Evolutionary conservation across 192 early-diverging fungal species (phyloP), one percentile per base, ranked within the genome.

Genomic region (Entomortierella lignicola): DNA sequence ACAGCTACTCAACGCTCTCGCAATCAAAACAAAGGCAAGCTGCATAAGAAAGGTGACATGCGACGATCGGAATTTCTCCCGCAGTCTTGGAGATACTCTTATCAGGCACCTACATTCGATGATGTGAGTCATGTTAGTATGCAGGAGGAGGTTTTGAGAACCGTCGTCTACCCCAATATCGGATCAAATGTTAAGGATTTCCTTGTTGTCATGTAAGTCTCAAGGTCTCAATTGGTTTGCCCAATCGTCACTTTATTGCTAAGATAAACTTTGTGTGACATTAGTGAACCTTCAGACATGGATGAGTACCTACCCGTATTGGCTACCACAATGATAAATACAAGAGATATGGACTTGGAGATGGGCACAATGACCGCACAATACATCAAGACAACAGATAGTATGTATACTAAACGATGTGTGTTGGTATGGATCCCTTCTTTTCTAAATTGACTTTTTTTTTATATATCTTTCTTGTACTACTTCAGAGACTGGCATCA

Each of bases 81-180:
- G 3, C 0, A 4, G 0, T 43, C 21, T 11, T 79, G 75, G 75
- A 79, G 55, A 47, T 4, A 13, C 4, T 48, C 75, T 0, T 63
- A 66, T 53, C 61, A 79, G 20, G 75, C 55, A 25, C 75, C 75
- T 11, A 70, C 75, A 11, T 59, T 51, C 0, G 30, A 55, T 13
- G 75, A 79, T 34, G 21, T 79, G 27, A 48, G 30, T 23, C 23
- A 64, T 55, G 62, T 79, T 11, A 70, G 75, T 60, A 79, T 79
- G 75, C 39, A 59, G 7, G 62, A 64, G 32, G 61, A 60, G 12
- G 12, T 42, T 50, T 32, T 79, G 30, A 11, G 25, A 31, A 8
- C 29, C 2, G 41, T 60, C 0, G 57, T 79, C 11, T 79, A 79
- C 32, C 55, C 41, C 2, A 60, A 70, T 27, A 64, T 70, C 0